Conservation (phyloP, 805 yeast species). For the Saturnispora hagleri region DNA sequence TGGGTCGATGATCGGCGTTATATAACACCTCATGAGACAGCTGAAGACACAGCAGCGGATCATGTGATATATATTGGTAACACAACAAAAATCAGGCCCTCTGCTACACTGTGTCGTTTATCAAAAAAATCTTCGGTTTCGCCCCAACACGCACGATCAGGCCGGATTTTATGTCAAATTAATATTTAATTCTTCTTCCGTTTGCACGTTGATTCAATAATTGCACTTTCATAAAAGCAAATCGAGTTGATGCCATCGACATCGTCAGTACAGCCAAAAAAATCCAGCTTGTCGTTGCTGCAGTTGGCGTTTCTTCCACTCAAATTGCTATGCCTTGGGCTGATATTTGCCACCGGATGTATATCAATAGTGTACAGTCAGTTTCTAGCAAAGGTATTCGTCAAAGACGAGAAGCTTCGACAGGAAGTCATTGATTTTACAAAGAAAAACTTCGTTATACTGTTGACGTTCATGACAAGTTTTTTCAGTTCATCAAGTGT, state of each 20-base stretch:
- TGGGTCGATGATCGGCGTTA: too few relatives aligned
- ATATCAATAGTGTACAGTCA: slow-evolving; percentile 42
- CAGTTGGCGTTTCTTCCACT: neutral
- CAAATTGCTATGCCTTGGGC: slow-evolving; percentile 16
- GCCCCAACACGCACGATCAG: neutral
- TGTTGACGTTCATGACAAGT: slow-evolving; percentile 43
- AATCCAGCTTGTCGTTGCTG: neutral
- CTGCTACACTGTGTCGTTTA: neutral
- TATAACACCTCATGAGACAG: neutral
- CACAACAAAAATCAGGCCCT: neutral
- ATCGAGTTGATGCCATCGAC: neutral
- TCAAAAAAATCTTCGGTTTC: neutral
- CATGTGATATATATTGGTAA: neutral
- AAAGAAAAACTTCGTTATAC: slow-evolving; percentile 47
- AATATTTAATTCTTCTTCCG: neutral
- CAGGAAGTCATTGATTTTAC: slow-evolving; percentile 42
- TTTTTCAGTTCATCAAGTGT: slow-evolving; percentile 41
- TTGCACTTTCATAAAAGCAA: neutral
- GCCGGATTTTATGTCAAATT: neutral
- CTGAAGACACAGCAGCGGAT: too few relatives aligned
- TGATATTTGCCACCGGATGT: slow-evolving; percentile 29
- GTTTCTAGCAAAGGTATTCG: slow-evolving; percentile 27
- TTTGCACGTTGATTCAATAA: neutral
- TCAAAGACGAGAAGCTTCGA: slow-evolving; percentile 24
- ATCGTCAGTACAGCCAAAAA: neutral